Evolutionary conservation across 1,139 yeast species (phyloP), one percentile per base, ranked within the genome.

Genomic region (Sugiyamaella grinbergsii): DNA sequence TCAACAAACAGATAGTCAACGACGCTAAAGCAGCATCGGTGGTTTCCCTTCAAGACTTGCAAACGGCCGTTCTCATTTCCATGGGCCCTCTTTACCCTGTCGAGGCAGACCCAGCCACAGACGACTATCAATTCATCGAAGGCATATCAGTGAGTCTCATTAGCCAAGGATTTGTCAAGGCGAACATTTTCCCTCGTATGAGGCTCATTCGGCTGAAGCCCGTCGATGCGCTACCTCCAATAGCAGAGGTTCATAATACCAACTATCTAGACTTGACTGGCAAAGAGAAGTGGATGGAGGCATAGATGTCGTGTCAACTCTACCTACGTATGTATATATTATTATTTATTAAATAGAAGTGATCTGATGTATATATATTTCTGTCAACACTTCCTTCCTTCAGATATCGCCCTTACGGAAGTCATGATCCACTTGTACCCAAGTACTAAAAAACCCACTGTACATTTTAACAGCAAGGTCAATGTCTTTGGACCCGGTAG

Each of bases 401-500:
- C 38, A 45, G 4, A 45, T 29, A 38, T 31, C 38, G 23, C 49
- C 49, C 4, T 18, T 45, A n/a, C 49, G 49, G n/a, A 45, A 45
- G 11, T 37, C 42, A 4, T 10, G 15, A 20, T 45, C 49, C n/a
- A 45, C 49, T 5, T 34, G 18, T 8, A 43, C 38, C 89, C 90
- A 84, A 55, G 77, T 70, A 28, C 72, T 64, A 64, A 80, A 84
- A 67, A 84, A 85, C 1, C 81, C 82, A 50, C 68, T 69, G 71
- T 83, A 85, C 67, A 84, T 83, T 62, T 79, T 76, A 40, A 79
- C 74, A 20, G 87, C 94, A 50, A 82, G 71, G 6, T 84, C 85
- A 42, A 84, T 75, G 61, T 86, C 95, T 61, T 78, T 77, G 26
- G 81, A 74, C 8, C 95, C 94, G 31, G 85, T 78, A 16, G 85